Percentiles rank a stretch among this genome's conserved stretches.
phyloP scores from a whole-genome alignment of 768 basidiomycete species.

The Boletus subcaerulescens region DNA sequence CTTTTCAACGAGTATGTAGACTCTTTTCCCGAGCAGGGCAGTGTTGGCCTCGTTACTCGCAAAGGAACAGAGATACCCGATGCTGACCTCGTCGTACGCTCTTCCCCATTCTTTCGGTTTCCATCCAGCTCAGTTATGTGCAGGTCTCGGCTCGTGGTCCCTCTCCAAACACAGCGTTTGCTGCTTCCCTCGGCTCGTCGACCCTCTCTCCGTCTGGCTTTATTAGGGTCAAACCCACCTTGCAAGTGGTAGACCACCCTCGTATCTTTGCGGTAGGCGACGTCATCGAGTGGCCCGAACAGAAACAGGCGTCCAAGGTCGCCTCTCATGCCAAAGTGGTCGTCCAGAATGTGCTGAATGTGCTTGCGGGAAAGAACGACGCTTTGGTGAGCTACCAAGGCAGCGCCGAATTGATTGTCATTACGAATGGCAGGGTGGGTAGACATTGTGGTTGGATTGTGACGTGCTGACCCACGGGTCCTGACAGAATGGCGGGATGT shows the following conservation, averaged over 20 bases:
- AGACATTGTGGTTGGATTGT: neutral
- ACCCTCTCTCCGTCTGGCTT: conserved; percentile 36
- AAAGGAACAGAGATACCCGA: conserved; percentile 44
- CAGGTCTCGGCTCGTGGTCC: conserved; percentile 32
- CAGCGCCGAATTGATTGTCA: conserved; percentile 48
- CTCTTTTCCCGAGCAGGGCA: conserved; percentile 37
- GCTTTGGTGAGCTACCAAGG: conserved; percentile 45
- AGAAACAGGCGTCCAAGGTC: conserved; percentile 56
- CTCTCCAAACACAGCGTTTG: conserved; percentile 53
- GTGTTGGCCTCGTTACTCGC: conserved; percentile 44
- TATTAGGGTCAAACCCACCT: conserved; percentile 54
- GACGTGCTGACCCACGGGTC: neutral
- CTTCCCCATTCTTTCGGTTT: neutral
- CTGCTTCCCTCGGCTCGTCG: conserved; percentile 42
- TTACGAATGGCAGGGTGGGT: conserved; percentile 53
- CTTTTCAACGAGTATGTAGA: conserved; percentile 54
- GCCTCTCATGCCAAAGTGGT: conserved; percentile 43
- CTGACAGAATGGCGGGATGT: conserved; percentile 38
- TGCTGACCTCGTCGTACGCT: conserved; percentile 58
- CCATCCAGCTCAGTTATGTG: neutral
- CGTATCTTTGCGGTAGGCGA: conserved; percentile 67
- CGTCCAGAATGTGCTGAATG: conserved; percentile 45
- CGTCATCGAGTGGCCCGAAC: conserved; percentile 59
- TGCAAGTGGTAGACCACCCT: conserved; percentile 50
- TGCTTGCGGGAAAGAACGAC: conserved; percentile 37